Evolutionary conservation across 345 rosid species (phyloP).

Genomic region (Populus davidiana): DNA sequence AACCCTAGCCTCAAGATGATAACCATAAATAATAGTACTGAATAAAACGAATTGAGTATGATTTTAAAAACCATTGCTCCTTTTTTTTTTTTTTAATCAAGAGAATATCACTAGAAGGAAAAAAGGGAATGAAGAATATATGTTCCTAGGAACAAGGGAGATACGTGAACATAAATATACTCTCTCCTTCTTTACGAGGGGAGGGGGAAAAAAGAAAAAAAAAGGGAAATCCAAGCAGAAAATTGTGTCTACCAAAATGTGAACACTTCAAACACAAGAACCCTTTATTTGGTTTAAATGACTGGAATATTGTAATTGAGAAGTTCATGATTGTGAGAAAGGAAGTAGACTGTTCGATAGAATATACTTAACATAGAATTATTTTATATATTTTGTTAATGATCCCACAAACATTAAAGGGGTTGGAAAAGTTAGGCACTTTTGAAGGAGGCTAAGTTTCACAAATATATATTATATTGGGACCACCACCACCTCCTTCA

Average conservation of each 20-base stretch:
- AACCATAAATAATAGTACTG: too few species aligned
- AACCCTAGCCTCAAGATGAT: too few species aligned
- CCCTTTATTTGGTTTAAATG: background rate
- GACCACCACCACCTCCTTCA: background rate
- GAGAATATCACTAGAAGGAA: background rate
- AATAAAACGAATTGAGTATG: too few species aligned
- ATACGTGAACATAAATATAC: conserved; percentile 1
- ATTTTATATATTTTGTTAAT: background rate
- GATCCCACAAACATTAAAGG: background rate
- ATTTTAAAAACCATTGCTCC: too few species aligned
- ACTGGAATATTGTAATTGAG: background rate
- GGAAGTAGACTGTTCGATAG: background rate
- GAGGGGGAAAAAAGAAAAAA: background rate
- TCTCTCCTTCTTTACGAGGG: background rate
- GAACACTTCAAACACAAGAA: background rate
- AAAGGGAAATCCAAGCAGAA: background rate
- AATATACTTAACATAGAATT: background rate
- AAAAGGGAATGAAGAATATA: conserved; percentile 6
- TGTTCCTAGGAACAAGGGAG: conserved; percentile 24
- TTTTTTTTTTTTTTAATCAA: too few species aligned
- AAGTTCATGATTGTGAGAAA: background rate
- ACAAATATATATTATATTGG: too few species aligned
- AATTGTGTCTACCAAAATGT: background rate
- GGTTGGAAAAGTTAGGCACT: background rate
- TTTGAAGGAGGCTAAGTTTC: background rate